Evolutionary conservation across 2,329 filamentous ascomycete species (phyloP), one percentile per base, ranked within the genome.

Genomic region (Domatiomyces globalis): DNA sequence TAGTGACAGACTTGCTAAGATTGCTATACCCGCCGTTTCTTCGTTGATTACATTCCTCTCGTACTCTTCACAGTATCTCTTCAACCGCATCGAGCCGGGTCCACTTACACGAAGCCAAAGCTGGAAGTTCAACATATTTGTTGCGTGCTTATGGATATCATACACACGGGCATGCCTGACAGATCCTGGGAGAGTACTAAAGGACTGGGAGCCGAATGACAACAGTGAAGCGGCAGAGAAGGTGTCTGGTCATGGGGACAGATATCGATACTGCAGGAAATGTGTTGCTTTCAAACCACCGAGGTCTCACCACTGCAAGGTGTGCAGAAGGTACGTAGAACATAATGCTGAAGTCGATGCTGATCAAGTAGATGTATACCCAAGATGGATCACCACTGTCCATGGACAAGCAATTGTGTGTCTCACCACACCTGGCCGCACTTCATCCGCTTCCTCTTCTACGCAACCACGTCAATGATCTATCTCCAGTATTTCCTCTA

Each of bases 321-420:
- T 73, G 17, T 83, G 80, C 63, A 70, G 73, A 63, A 75, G 77
- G 79, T 78, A 52, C 50, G 65, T 43, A 15, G 2, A 6, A 39
- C 20, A 5, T 46, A 5, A 27, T 43, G 17, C 12, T 39, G 15
- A 45, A 17, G 46, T 20, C 19, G 17, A 25, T 51, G 47, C 51
- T 55, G 43, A 55, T 12, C 17, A n/a, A 7, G 42, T 49, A 79
- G 76, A 66, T 80, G 78, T 58, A 75, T 81, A 48, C 77, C 77
- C 0, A 81, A 80, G 63, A 81, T 81, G 78, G 78, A 81, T 62
- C 78, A 81, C 61, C 80, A 83, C 62, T 83, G 80, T 62, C 78
- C 79, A 5, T 83, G 80, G 80, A 82, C 79, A 20, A 69, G 67
- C 33, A 83, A 83, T 60, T 83, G 80, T 60, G 78, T 83, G 49